Evolutionary conservation across 345 rosid genomes (phyloP), one percentile per base, ranked within the genome.

Genomic region (Populus tremula): DNA sequence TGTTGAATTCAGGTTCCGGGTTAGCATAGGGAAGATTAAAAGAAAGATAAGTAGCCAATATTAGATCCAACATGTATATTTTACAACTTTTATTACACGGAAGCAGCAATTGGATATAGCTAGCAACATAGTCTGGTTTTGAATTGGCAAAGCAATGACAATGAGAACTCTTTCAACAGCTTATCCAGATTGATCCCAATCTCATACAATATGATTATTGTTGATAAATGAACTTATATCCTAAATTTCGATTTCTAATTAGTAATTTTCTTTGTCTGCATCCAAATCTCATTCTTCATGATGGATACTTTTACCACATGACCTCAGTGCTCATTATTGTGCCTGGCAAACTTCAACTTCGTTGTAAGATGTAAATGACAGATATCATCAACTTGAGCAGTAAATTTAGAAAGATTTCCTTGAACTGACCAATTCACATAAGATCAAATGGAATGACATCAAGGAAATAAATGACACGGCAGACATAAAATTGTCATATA

Each of bases 1-100:
- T 66, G 87, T 64, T 62, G 59, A 29, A 69, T 69, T 59, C 11
- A 73, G 10, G 35, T 12, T 31, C 21, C 25, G 25, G 3, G 41
- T 71, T 10, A 72, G 77, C 27, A 31, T 25, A 54, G 7, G 27
- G 25, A 10, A 10, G 23, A 63, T 12, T 27, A 43, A 69, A 25
- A 36, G 21, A 61, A 75, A 68, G 43, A 69, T 23, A 21, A 38
- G 29, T 1, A 56, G 63, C 27, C 11, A 54, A n/a, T 56, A n/a
- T 56, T 56, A 56, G 50, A 47, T 12, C 16, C 50, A 47, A 14
- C 63, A 56, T 9, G 2, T 33, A 33, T 33, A 3, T n/a, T n/a
- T 56, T 9, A 12, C 25, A 56, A 4, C 11, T 56, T n/a, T 3
- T 56, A n/a, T 56, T 56, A 2, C 10, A n/a, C 11, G 14, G 27